These are phyloP conservation scores for Anisodus tanguticus DNA, from an alignment of 257 asterid genomes.

Conservation along the genomic window DNA sequence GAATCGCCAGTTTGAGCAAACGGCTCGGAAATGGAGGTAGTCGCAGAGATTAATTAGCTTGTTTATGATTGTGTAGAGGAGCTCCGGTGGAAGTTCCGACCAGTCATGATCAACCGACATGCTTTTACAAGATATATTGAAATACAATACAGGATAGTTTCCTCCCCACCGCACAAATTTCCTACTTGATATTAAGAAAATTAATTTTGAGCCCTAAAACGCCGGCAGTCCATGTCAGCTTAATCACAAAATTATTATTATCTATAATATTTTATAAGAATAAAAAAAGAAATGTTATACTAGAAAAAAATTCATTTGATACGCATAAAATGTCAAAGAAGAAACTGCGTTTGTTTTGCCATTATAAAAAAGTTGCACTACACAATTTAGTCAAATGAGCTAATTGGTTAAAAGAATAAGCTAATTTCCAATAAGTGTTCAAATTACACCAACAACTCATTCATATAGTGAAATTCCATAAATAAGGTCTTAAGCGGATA, in stretches of 20 bases:
- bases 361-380: not conserved
- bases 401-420: not conserved
- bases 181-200: not conserved
- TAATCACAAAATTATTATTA: not conserved
- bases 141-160: not conserved
- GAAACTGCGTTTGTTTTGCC: not conserved
- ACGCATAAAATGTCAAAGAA: not conserved
- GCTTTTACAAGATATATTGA: not conserved
- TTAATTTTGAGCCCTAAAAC: not conserved
- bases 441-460: no score
- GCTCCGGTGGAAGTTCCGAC: conserved; percentile 74
- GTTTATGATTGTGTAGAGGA: conserved; percentile 52
- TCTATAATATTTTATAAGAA: not conserved
- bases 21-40: conserved; percentile 74
- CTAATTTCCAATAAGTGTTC: no score
- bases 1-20: conserved; percentile 60
- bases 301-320: not conserved
- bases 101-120: conserved; percentile 65
- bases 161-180: not conserved
- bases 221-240: not conserved
- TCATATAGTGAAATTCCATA: no score
- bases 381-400: not conserved
- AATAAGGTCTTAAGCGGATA: no score
- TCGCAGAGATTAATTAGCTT: conserved; percentile 52
- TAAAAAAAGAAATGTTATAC: not conserved